Evolutionary conservation across 352 stramenopile species (phyloP).

Genomic region (Globisporangium spiculum): DNA sequence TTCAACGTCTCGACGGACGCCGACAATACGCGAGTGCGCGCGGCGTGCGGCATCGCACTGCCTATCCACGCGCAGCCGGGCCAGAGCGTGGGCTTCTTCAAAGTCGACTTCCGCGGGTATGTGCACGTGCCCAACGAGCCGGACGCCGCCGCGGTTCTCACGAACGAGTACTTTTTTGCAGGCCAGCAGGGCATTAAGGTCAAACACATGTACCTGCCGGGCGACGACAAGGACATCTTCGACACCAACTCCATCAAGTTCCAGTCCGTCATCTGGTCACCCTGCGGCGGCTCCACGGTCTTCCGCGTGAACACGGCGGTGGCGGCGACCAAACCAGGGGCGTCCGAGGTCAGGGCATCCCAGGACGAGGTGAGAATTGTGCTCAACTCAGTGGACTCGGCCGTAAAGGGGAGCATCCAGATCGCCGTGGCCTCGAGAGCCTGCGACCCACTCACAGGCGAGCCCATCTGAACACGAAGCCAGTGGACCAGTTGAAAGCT

Average conservation of each 20-base stretch:
- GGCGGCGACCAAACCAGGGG: constrained; percentile 6
- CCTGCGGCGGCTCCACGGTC: constrained; percentile 31
- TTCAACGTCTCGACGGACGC: constrained; percentile 12
- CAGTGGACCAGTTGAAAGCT: neutral
- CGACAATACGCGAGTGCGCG: constrained; percentile 6
- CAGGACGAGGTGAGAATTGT: constrained; percentile 24
- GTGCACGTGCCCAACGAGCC: constrained; percentile 25
- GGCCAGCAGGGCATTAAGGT: constrained; percentile 20
- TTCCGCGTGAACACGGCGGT: constrained; percentile 35
- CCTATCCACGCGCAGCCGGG: constrained; percentile 21
- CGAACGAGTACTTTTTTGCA: constrained; percentile 38
- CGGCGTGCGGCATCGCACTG: constrained; percentile 26
- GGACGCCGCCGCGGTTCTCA: constrained; percentile 17
- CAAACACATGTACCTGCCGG: constrained; percentile 15
- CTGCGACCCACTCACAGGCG: constrained; percentile 15
- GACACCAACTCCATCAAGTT: constrained; percentile 26
- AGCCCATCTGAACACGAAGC: neutral
- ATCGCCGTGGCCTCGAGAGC: constrained; percentile 20
- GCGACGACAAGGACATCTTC: constrained; percentile 25
- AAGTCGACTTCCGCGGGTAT: constrained; percentile 34
- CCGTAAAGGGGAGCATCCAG: constrained; percentile 23
- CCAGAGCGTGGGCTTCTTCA: constrained; percentile 29
- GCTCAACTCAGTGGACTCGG: constrained; percentile 30
- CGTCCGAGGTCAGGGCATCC: neutral
- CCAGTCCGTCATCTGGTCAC: constrained; percentile 29